Percentiles rank a stretch among this genome's conserved stretches.
These are phyloP conservation scores for Pythium folliculosum DNA, from an alignment of 352 stramenopile genomes.

Conservation along the genomic window DNA sequence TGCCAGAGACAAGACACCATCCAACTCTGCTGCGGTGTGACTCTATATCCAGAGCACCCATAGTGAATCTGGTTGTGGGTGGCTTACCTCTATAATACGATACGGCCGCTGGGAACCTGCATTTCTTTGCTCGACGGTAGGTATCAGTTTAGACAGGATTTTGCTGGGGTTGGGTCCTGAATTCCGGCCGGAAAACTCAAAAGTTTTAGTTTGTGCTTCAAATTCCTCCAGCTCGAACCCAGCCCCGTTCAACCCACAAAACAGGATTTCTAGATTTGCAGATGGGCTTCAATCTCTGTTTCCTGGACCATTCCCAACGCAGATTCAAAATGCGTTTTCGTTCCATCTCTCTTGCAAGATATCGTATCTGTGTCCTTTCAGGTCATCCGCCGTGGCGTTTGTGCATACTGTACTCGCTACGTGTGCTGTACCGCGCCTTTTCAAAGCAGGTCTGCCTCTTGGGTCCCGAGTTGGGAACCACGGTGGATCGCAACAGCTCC, in stretches of 20 bases:
- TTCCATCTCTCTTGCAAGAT: background rate
- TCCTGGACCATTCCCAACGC: background rate
- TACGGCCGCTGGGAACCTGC: slow-evolving; percentile 19
- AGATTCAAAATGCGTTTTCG: background rate
- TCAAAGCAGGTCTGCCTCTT: too few relatives aligned
- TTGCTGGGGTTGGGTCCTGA: background rate
- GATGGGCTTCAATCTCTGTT: background rate
- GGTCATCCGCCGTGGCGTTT: background rate
- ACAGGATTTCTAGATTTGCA: background rate
- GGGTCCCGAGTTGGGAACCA: too few relatives aligned
- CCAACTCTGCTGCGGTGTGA: background rate
- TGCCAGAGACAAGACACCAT: slow-evolving; percentile 14
- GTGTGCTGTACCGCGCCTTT: background rate
- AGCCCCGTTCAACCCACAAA: background rate
- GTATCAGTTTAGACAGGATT: slow-evolving; percentile 13
- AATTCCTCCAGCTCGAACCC: background rate
- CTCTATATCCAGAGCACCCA: background rate
- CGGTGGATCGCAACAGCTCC: background rate
- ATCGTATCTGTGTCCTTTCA: background rate
- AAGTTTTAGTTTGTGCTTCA: slow-evolving; percentile 9
- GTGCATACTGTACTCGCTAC: background rate
- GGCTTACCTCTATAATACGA: slow-evolving; percentile 7
- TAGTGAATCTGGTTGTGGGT: slow-evolving; percentile 15
- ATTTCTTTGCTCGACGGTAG: slow-evolving; percentile 24
- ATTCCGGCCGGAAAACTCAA: background rate